A percentile compares a stretch with the other conserved stretches of the same genome.
phyloP scores from a whole-genome alignment of 2,329 filamentous ascomycete species.

The Pseudogymnoascus sp. region DNA sequence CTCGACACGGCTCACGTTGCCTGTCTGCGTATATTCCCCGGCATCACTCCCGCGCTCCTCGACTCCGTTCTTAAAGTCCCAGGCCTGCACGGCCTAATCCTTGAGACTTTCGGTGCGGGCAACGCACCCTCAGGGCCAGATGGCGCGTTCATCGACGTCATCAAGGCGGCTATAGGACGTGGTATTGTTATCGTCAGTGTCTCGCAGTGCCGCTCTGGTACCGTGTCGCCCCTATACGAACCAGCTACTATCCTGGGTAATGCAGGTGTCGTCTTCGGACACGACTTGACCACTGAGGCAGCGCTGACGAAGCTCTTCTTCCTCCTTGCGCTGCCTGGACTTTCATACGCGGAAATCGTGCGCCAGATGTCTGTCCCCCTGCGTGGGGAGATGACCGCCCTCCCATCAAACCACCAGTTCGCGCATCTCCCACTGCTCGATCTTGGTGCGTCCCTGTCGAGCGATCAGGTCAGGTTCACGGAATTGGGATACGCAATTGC shows the following conservation, averaged over 20 bases:
- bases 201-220: slow-evolving; percentile 52
- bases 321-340: slow-evolving; percentile 50
- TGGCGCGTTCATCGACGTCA: slow-evolving; percentile 48
- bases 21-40: slow-evolving; percentile 63
- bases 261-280: slow-evolving; percentile 60
- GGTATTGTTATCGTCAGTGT: slow-evolving; percentile 67
- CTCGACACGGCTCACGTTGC: slow-evolving; percentile 60
- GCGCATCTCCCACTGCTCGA: slow-evolving; percentile 40
- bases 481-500: slow-evolving; percentile 56
- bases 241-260: slow-evolving; percentile 52
- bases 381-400: slow-evolving; percentile 55
- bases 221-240: slow-evolving; percentile 50
- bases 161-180: slow-evolving; percentile 53
- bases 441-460: slow-evolving; percentile 34
- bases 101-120: slow-evolving; percentile 66
- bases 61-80: slow-evolving; percentile 56
- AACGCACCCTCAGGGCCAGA: slow-evolving; percentile 61
- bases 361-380: slow-evolving; percentile 54
- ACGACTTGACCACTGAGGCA: slow-evolving; percentile 58
- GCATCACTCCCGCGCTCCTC: slow-evolving; percentile 63
- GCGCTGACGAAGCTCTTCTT: slow-evolving; percentile 36
- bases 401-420: slow-evolving; percentile 25
- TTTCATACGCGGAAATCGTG: slow-evolving; percentile 50
- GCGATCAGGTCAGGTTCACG: slow-evolving; percentile 48
- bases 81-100: slow-evolving; percentile 55